phyloP scores from a whole-genome alignment of 495 filamentous ascomycete genomes.

The Melanomma pulvis-pyrius region DNA sequence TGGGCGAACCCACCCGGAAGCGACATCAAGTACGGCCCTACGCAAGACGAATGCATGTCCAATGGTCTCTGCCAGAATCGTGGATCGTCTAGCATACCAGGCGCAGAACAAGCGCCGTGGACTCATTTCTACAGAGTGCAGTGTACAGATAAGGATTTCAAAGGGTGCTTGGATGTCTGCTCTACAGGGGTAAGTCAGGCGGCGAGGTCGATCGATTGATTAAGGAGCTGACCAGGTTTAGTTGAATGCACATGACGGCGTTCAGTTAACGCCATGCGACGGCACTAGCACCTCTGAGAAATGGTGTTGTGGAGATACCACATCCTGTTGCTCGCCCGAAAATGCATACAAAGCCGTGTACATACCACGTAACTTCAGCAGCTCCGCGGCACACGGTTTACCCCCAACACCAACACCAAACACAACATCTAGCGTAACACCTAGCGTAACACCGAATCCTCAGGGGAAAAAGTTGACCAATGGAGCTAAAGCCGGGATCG shows the following conservation, averaged over 20 bases:
- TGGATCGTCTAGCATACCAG: not conserved
- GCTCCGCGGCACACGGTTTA: too few relatives aligned
- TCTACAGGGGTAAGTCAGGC: not conserved
- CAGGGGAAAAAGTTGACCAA: too few relatives aligned
- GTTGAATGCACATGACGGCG: not conserved
- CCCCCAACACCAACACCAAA: too few relatives aligned
- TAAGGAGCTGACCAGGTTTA: not conserved
- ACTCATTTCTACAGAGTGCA: conserved; percentile 1
- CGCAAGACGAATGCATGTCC: conserved; percentile 13
- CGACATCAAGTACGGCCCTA: conserved; percentile 4
- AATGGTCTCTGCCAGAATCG: conserved; percentile 16
- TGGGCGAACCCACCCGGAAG: conserved; percentile 11
- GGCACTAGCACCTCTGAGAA: conserved; percentile 1
- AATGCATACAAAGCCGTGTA: not conserved
- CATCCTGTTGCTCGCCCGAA: not conserved
- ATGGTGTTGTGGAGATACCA: conserved; percentile 14
- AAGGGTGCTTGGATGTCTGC: conserved; percentile 17
- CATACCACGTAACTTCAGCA: not conserved
- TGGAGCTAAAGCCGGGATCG: too few relatives aligned
- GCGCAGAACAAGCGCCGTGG: conserved; percentile 3
- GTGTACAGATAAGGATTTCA: not conserved
- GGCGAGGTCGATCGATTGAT: too few relatives aligned
- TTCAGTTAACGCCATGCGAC: conserved; percentile 7
- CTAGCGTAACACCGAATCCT: too few relatives aligned
- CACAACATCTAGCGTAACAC: too few relatives aligned